Base-by-base conservation (phyloP, 2,329 filamentous ascomycete species). In the Penicillium sp. region DNA sequence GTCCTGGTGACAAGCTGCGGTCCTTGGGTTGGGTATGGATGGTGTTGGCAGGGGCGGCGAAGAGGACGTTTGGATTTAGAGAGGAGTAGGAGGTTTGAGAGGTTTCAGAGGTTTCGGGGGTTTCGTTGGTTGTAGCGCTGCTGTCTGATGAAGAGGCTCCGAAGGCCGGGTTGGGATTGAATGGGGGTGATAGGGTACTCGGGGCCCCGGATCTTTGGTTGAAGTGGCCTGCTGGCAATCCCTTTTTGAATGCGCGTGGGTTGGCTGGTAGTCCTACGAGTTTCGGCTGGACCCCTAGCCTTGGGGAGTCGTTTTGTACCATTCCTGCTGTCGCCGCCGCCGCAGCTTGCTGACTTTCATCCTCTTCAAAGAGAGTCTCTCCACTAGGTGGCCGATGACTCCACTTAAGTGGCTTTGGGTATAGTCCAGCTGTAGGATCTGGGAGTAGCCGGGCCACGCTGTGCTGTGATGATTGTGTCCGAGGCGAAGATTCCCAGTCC, bases 341-440 rank as follows among this genome's bases (percentile, higher is more conserved):
- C 15, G 41, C 31, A 4, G 35, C 52, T 55, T 45, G 60, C 51
- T 29, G 57, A 28, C 19, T 32, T 39, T 59, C 57, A 38, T 70
- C 69, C 34, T 72, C 69, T 57, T 72, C 69, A 48, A 70, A 69
- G 9, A 67, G 51, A 2, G 68, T 71, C 24, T 57, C 64, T 19
- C 59, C 59, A 51, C 69, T 72, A 17, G 40, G 45, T 9, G 61
- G 64, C 17, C 64, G 59, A 34, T 61, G 61, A 34, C 57, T 63
- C 52, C 63, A 59, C 39, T 61, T 61, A n/a, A 72, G 56, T 19
- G 68, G 70, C 24, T 67, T 63, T 24, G 72, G 71, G 50, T 65
- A 69, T 17, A 71, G 51, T 17, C 59, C 60, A 52, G 54, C 49
- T n/a, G 64, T 62, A 26, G 62, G 61, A 38, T 68, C 63, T 3